Evolutionary conservation across 164 flowering plant genomes (phyloP), one percentile per base, ranked within the genome.

Genomic region (Tetrastigma voinierianum): DNA sequence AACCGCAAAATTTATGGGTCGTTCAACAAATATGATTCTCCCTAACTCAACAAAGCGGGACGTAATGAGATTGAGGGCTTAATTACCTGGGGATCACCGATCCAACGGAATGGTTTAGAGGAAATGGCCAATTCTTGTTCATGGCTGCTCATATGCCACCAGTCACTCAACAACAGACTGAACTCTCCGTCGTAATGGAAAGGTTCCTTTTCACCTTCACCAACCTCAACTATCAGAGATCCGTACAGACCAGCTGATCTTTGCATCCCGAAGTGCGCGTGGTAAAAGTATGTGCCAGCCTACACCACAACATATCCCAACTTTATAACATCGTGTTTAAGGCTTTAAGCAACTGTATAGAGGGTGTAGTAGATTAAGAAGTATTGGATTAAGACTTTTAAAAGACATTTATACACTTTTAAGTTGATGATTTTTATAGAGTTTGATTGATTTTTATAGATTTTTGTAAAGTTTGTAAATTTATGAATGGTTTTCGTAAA

Each of bases 231-330:
- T 9, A 87, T 86, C 49, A 95, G 69, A 0, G 93, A 86, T 0
- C 97, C 98, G 43, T 95, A 92, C 59, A 94, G 40, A 2, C 98
- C 97, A 1, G 92, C 97, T 23, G 95, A 84, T 74, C 97, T 82
- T 74, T 94, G 97, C 97, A 94, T 87, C n/a, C n/a, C 96, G 44
- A 76, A 84, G 73, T 94, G 98, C 24, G 90, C 98, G 70, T 94
- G 98, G 76, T 94, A 94, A 66, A 94, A 90, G 66, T 83, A 86
- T 67, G 98, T 90, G 24, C 98, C 96, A 3, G 90, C 79, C 98
- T 94, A 74, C 76, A 78, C 59, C 69, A 17, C 2, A 62, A 43
- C 45, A 23, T 54, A 4, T 19, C 55, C 13, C 25, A 40, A 14
- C 57, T 54, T 54, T 20, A 21, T 14, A 10, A 44, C 10, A 17